Base-by-base conservation (phyloP, 2,329 filamentous ascomycete genomes). In the Pseudogymnoascus sp. region DNA sequence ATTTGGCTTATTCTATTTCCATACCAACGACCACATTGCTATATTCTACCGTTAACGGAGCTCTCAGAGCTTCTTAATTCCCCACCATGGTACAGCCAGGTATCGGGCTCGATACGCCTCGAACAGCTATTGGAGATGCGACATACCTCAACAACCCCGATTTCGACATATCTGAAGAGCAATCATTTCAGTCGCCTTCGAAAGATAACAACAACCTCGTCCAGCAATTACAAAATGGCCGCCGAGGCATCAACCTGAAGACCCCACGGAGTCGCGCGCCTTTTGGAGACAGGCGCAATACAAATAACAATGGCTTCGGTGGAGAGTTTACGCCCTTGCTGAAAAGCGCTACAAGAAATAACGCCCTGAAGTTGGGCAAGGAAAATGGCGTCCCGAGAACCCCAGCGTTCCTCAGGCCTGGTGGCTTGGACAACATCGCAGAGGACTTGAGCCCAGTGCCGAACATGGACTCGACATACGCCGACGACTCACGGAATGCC, bases 261-360 rank as follows among this genome's bases (percentile, higher is more conserved):
- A 96, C 93, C 60, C 93, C 93, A 33, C 86, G 83, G 62, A 76
- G 68, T 48, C 86, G 89, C 66, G 84, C 86, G 15, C 85, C 88
- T 18, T 81, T 96, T 42, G 82, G 83, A 64, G 85, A 89, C 73
- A 82, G 86, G 67, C 84, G 84, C 69, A 94, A 91, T 69, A 79
- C 91, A 21, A 88, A 87, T 21, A 79, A 80, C 37, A 82, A 82
- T 65, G 76, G 65, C 59, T 64, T 87, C 42, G 83, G 80, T 48
- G 84, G 83, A 61, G 95, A 99, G 70, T 99, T 99, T 74, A 99
- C 94, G 0, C 94, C 95, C 0, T 79, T 99, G 68, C 84, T 99
- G 72, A 96, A 96, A 75, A 91, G 79, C 25, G 86, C 82, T n/a
- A 87, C 83, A 71, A 81, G 78, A 80, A 92, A 80, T 78, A 91